These are phyloP conservation scores for Casaregolazyma lundiana DNA, from an alignment of 1,139 yeast genomes.

Conservation along the genomic window DNA sequence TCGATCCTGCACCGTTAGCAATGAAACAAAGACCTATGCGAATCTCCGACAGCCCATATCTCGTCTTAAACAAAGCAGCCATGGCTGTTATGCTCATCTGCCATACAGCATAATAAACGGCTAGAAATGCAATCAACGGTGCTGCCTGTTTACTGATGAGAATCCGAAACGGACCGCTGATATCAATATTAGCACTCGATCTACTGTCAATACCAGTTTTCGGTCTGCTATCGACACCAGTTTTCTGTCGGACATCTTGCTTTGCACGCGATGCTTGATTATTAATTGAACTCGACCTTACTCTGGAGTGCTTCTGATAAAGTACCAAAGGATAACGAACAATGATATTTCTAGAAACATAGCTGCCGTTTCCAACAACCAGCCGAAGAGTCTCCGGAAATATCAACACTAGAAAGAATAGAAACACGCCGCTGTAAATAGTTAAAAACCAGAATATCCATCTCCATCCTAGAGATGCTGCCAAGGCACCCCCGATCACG, in stretches of 20 bases:
- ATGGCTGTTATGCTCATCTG: slow-evolving; percentile 12
- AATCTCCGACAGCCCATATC: slow-evolving; percentile 10
- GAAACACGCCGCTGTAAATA: slow-evolving; percentile 47
- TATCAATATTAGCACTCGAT: neutral
- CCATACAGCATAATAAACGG: slow-evolving; percentile 11
- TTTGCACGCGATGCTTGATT: neutral
- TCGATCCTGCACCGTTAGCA: slow-evolving; percentile 34
- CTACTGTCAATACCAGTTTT: neutral
- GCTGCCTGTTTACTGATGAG: slow-evolving; percentile 10
- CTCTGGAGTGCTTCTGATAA: slow-evolving; percentile 7
- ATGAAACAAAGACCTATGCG: slow-evolving; percentile 27
- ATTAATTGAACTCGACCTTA: neutral
- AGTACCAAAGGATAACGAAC: slow-evolving; percentile 5
- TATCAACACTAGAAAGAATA: slow-evolving; percentile 29
- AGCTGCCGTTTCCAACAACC: slow-evolving; percentile 22
- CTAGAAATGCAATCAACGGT: slow-evolving; percentile 7
- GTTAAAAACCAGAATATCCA: slow-evolving; percentile 69
- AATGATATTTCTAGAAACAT: neutral
- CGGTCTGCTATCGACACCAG: neutral
- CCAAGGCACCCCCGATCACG: slow-evolving; percentile 61
- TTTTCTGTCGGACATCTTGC: neutral
- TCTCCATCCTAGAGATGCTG: slow-evolving; percentile 61
- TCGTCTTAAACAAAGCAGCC: slow-evolving; percentile 8
- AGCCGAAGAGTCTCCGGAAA: slow-evolving; percentile 68
- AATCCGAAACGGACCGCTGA: slow-evolving; percentile 8